Base-by-base conservation (phyloP, 768 basidiomycete species). In the Lactifluus piperatus region DNA sequence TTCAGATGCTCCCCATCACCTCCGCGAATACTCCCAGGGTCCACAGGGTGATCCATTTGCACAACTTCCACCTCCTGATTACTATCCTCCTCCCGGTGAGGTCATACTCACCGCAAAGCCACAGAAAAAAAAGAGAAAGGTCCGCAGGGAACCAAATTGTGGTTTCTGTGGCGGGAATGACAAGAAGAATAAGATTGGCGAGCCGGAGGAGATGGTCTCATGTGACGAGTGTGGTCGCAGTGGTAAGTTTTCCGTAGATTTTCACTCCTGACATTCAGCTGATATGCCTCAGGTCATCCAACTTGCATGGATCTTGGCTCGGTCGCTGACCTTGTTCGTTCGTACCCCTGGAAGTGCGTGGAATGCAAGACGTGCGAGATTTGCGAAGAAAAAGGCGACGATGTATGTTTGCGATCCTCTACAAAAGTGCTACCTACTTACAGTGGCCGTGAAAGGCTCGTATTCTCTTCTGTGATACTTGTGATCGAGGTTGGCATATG, bases 311-410 rank as follows among this genome's bases (percentile, higher is more conserved):
- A 85, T 63, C 77, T 85, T 32, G 72, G 74, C 45, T 75, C 77
- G 51, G 76, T 88, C 51, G 78, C 77, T 18, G 78, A 83, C 41
- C 75, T 78, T n/a, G 75, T 94, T 51, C 76, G 78, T 57, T 76
- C 78, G 27, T 94, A 94, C 69, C 75, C 79, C 16, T 97, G 94
- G 94, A 81, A 81, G 60, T 98, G 94, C 69, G 79, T 84, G 36
- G 91, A 94, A 64, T 97, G 94, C 76, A 97, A 95, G 76, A 84
- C 76, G 57, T 98, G 94, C 70, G 91, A 94, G 73, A 75, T 91
- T 56, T 97, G 94, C 69, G 73, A 79, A 46, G 75, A 83, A 66
- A 93, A 94, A 68, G 91, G 88, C 22, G 87, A 92, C 71, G 92
- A 94, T 72, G 94, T 95, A 73, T 73, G 91, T 76, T 3, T 30